A percentile compares a stretch with the other conserved stretches of the same genome.
These are phyloP conservation scores for Akanthomyces muscarius DNA, from an alignment of 2,329 filamentous ascomycete genomes.

Conservation along the genomic window DNA sequence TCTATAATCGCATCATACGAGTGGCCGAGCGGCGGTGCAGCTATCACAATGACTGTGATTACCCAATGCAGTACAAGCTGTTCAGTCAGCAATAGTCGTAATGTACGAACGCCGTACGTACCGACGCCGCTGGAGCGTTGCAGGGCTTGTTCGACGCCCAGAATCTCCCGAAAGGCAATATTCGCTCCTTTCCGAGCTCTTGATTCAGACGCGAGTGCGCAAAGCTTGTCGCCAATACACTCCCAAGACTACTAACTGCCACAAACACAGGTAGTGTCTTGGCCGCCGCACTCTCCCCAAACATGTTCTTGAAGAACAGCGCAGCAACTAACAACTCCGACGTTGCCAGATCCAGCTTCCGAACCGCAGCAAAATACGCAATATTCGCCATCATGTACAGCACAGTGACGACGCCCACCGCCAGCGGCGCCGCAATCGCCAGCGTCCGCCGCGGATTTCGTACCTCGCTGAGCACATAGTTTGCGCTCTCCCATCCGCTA, in stretches of 20 bases:
- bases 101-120: conserved; percentile 26
- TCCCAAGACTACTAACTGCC: conserved; percentile 57
- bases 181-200: conserved; percentile 66
- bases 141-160: conserved; percentile 68
- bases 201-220: conserved; percentile 57
- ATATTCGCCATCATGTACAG: conserved; percentile 62
- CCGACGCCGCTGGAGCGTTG: conserved; percentile 56
- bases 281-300: conserved; percentile 50
- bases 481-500: conserved; percentile 62
- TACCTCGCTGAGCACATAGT: conserved; percentile 57
- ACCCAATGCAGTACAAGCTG: conserved; percentile 62
- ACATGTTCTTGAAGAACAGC: conserved; percentile 59
- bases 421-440: conserved; percentile 52
- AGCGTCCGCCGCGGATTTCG: conserved; percentile 52
- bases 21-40: conserved; percentile 63
- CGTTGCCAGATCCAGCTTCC: conserved; percentile 52
- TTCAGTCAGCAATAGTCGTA: not conserved
- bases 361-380: conserved; percentile 61
- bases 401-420: conserved; percentile 54
- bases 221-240: conserved; percentile 59
- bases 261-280: conserved; percentile 52
- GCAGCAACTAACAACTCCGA: conserved; percentile 59
- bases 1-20: conserved; percentile 66
- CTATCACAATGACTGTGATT: conserved; percentile 59
- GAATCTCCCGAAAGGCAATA: conserved; percentile 61